Percentiles rank a stretch among this genome's conserved stretches.
phyloP scores from a whole-genome alignment of 148 eudicot species.

The Talinum fruticosum region DNA sequence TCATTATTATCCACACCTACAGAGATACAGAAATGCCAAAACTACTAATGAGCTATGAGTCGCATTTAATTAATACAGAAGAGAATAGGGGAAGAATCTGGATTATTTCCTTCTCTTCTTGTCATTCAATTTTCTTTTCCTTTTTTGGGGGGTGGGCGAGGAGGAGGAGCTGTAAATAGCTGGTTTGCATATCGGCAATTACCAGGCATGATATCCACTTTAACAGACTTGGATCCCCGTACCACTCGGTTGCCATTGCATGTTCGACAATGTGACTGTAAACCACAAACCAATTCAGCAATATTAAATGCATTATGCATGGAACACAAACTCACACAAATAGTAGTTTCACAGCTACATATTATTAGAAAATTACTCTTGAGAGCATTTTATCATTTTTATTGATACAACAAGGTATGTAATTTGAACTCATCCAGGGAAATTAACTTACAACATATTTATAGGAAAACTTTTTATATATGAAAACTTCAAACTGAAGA shows the following conservation, averaged over 20 bases:
- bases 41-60: neutral
- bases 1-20: conserved; percentile 75
- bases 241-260: conserved; percentile 41
- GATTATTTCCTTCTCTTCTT: neutral
- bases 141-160: neutral
- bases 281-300: conserved; percentile 4
- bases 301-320: neutral
- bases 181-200: conserved; percentile 6
- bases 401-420: too few species aligned
- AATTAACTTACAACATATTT: neutral
- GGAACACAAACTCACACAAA: neutral
- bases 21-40: conserved; percentile 7
- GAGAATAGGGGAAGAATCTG: too few species aligned
- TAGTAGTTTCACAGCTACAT: too few species aligned
- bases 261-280: conserved; percentile 37
- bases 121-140: neutral
- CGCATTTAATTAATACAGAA: too few species aligned
- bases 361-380: too few species aligned
- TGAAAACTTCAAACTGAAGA: neutral
- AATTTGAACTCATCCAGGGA: too few species aligned
- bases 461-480: too few species aligned
- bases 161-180: neutral
- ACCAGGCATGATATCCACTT: conserved; percentile 43
- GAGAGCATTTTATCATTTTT: too few species aligned
- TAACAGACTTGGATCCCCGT: conserved; percentile 38